Evolutionary conservation across 2,329 filamentous ascomycete species (phyloP).

Genomic region (Aspergillus versicolor): DNA sequence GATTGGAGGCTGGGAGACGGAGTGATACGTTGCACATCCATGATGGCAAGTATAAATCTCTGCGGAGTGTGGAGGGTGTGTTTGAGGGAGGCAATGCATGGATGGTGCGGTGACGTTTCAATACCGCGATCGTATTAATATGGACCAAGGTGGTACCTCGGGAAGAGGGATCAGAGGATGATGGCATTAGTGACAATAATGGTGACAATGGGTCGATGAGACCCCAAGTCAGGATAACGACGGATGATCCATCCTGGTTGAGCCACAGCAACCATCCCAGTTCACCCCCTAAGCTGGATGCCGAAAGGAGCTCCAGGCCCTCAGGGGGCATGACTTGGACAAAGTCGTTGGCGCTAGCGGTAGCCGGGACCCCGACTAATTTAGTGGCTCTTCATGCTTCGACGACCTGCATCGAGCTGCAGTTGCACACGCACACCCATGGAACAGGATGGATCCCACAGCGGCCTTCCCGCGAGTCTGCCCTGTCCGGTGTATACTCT

Average conservation of each 20-base stretch:
- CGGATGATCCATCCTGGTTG: conserved; percentile 2
- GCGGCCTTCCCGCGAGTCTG: conserved; percentile 10
- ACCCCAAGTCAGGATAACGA: not conserved
- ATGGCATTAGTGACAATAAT: not conserved
- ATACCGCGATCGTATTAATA: conserved; percentile 1
- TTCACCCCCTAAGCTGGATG: not conserved
- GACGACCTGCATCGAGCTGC: not conserved
- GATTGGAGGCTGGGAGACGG: not conserved
- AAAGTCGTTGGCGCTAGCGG: conserved; percentile 5
- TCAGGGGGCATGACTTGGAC: not conserved
- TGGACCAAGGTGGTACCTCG: not conserved
- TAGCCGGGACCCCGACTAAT: not conserved
- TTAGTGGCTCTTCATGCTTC: conserved; percentile 6
- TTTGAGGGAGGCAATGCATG: not conserved
- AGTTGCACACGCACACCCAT: conserved; percentile 1
- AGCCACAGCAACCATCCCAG: conserved; percentile 3
- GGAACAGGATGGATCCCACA: conserved; percentile 8
- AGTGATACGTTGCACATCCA: conserved; percentile 3
- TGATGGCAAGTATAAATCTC: not conserved
- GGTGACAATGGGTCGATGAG: not conserved
- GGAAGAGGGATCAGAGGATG: not conserved
- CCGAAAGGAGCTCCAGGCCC: not conserved
- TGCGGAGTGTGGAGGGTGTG: not conserved
- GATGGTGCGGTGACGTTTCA: not conserved
- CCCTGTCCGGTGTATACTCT: too few relatives aligned